Base-by-base conservation (phyloP, 2,329 filamentous ascomycete species). In the Leptographium radiaticola region DNA sequence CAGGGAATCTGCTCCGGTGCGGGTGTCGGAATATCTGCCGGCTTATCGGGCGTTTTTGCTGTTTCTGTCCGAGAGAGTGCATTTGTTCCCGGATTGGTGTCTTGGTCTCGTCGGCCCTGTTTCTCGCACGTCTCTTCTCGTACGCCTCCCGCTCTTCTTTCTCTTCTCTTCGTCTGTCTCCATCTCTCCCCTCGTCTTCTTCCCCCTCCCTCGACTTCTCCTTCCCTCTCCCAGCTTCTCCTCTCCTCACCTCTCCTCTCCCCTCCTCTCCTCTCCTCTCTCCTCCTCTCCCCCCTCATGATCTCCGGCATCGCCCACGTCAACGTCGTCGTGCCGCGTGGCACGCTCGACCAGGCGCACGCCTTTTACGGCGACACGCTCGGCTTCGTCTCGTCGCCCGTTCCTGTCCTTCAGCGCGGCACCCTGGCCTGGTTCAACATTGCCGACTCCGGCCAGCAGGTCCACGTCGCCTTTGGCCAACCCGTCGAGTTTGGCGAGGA, bases 391-490 rank as follows among this genome's bases (percentile, higher is more conserved):
- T 64, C 73, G 2, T 68, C 73, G 5, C 63, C 74, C 1, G 80
- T 83, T 0, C 80, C 80, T 0, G 65, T 66, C 3, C 62, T 73
- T 1, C 77, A 81, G 59, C 69, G 67, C 51, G 72, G 69, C 15
- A 71, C 66, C 1, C 66, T 83, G 1, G 71, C 75, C 10, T 84
- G 80, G 79, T 81, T 83, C 67, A 76, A 83, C 60, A 75, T 83
- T 53, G 76, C 70, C 15, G 69, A 70, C 3, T 64, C 64, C 8
- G 71, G 73, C 2, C 78, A 81, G 61, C 77, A 81, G 65, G 68
- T 83, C 15, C 78, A 82, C 60, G 65, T 82, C 50, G 74, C 74
- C 0, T 68, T 71, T 53, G 75, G 74, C 0, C 60, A 67, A 1
- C 60, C 62, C 9, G 53, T 54, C 8, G 63, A 67, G 51, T 67